Conservation (phyloP, 1,284 basidiomycete genomes). For the Tetrapyrgos nigripes region DNA sequence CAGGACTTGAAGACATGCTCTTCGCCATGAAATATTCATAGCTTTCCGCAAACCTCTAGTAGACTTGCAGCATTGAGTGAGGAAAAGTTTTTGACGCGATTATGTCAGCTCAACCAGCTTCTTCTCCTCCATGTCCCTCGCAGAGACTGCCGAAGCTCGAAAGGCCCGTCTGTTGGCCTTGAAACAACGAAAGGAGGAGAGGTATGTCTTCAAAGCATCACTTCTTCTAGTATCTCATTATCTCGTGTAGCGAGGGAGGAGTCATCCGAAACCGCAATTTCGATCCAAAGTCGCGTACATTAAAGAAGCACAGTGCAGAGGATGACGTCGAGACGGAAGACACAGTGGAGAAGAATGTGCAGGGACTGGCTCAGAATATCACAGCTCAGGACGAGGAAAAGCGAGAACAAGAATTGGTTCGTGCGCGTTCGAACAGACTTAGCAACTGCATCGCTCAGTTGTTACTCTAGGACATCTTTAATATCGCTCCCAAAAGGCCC, state of each 20-base stretch:
- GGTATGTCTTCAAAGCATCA: slow-evolving; percentile 20
- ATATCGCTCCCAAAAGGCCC: slow-evolving; percentile 94
- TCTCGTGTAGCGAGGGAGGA: slow-evolving; percentile 32
- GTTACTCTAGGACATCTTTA: slow-evolving; percentile 84
- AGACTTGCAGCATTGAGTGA: background rate
- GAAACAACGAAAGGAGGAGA: slow-evolving; percentile 76
- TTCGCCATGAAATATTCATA: slow-evolving; percentile 40
- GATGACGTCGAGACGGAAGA: slow-evolving; percentile 72
- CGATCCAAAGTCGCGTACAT: slow-evolving; percentile 82
- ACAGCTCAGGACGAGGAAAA: slow-evolving; percentile 86
- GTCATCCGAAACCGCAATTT: slow-evolving; percentile 85
- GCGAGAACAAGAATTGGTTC: slow-evolving; percentile 86
- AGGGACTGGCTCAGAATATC: slow-evolving; percentile 85
- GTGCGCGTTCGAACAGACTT: slow-evolving; percentile 33
- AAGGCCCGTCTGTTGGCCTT: slow-evolving; percentile 87
- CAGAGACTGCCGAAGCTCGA: slow-evolving; percentile 83
- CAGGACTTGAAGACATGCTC: slow-evolving; percentile 43
- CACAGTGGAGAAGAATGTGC: slow-evolving; percentile 88
- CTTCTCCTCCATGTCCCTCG: slow-evolving; percentile 70
- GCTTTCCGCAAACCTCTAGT: slow-evolving; percentile 34
- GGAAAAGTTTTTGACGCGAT: background rate
- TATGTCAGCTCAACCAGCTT: background rate
- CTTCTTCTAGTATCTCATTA: background rate
- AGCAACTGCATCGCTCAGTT: slow-evolving; percentile 3
- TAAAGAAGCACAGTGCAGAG: slow-evolving; percentile 65